Evolutionary conservation across 2,329 filamentous ascomycete genomes (phyloP).

Genomic region (Talaromyces rugulosus): DNA sequence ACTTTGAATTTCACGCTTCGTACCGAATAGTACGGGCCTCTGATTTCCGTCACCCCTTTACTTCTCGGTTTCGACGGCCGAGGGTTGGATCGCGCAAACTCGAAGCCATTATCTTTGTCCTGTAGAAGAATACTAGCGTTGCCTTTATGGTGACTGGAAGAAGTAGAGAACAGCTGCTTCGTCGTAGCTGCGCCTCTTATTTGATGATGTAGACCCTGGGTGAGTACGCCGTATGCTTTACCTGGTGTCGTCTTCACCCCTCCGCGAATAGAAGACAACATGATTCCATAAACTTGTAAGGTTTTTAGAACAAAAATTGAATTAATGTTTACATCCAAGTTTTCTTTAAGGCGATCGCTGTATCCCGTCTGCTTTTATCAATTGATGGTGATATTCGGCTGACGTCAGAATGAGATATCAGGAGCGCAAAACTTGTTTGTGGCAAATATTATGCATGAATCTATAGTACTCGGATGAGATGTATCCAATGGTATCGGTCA

Average conservation of each 20-base stretch:
- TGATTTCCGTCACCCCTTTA: slow-evolving; percentile 52
- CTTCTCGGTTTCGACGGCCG: slow-evolving; percentile 47
- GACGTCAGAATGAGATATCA: not conserved
- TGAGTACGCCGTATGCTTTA: not conserved
- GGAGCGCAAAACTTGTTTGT: not conserved
- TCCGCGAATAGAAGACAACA: not conserved
- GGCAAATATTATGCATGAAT: not conserved
- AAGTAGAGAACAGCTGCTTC: not conserved
- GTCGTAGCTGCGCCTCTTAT: not conserved
- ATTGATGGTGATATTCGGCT: not conserved
- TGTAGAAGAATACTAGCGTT: slow-evolving; percentile 38
- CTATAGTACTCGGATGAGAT: not conserved
- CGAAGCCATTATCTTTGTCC: slow-evolving; percentile 47
- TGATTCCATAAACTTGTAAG: not conserved
- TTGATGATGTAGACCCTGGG: not conserved
- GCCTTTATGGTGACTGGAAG: not conserved
- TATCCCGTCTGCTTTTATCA: not conserved
- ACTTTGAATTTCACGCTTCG: slow-evolving; percentile 7
- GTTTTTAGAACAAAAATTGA: not conserved
- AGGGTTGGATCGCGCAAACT: slow-evolving; percentile 49
- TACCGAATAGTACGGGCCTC: slow-evolving; percentile 53
- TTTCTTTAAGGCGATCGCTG: not conserved
- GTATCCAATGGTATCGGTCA: not conserved
- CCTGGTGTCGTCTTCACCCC: not conserved
- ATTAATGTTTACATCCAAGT: not conserved